Evolutionary conservation across 257 asterid species (phyloP).

Genomic region (Primulina huaijiensis): DNA sequence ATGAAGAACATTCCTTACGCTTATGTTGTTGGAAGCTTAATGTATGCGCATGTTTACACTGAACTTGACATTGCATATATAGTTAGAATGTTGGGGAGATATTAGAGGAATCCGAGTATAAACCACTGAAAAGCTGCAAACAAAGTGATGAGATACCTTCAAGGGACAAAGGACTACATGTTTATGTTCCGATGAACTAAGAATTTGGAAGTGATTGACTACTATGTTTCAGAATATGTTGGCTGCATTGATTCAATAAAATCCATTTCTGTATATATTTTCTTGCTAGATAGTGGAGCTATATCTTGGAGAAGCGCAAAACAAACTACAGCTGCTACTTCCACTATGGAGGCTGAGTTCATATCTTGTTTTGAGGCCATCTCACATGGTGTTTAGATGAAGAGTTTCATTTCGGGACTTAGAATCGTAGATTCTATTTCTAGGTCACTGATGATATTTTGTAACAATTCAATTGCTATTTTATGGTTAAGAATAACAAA

Average conservation of each 20-base stretch:
- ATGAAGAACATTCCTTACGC: background rate
- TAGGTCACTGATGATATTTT: background rate
- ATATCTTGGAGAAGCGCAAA: no score
- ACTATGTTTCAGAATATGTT: background rate
- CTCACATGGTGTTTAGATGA: background rate
- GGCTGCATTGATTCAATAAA: background rate
- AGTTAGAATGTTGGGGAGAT: background rate
- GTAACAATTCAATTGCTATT: background rate
- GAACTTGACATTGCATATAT: background rate
- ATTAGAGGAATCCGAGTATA: background rate
- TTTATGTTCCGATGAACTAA: background rate
- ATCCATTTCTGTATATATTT: background rate
- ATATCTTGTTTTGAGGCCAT: no score
- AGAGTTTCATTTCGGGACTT: background rate
- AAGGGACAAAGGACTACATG: background rate
- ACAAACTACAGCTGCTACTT: no score
- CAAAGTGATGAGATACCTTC: background rate
- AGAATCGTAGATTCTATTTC: background rate
- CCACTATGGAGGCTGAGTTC: no score
- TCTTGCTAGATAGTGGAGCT: background rate
- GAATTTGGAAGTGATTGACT: background rate
- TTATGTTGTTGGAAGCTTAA: no score
- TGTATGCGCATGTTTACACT: no score
- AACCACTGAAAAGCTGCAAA: slow-evolving; percentile 1
- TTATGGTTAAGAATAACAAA: slow-evolving; percentile 2